A percentile compares a stretch with the other conserved stretches of the same genome.
Evolutionary conservation across 257 asterid species (phyloP).

Genomic region (Nicotiana otophora): DNA sequence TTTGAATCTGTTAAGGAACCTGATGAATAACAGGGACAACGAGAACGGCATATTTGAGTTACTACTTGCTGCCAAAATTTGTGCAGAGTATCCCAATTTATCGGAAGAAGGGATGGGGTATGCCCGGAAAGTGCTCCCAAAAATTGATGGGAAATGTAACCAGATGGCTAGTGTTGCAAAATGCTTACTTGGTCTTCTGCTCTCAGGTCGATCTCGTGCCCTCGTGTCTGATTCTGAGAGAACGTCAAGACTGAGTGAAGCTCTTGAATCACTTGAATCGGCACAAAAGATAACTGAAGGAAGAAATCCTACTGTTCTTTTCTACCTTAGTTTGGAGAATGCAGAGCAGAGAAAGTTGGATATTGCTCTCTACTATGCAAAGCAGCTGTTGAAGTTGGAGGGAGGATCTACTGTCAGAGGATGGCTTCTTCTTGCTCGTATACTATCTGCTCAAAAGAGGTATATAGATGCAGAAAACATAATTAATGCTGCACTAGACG

Average conservation of each 20-base stretch:
- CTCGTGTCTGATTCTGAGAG: conserved; percentile 52
- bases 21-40: conserved; percentile 53
- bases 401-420: conserved; percentile 58
- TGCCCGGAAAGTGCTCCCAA: conserved; percentile 29
- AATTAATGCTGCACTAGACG: conserved; percentile 79
- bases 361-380: conserved; percentile 67
- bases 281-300: conserved; percentile 43
- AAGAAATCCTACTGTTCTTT: conserved; percentile 41
- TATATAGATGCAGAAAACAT: conserved; percentile 67
- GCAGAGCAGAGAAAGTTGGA: conserved; percentile 87
- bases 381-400: conserved; percentile 51
- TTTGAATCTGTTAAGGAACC: conserved; percentile 59
- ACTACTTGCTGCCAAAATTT: conserved; percentile 73
- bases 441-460: conserved; percentile 79
- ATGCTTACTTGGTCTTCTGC: conserved; percentile 53
- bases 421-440: conserved; percentile 86
- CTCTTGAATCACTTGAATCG: conserved; percentile 61
- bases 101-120: conserved; percentile 57
- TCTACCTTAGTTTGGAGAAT: conserved; percentile 65
- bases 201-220: conserved; percentile 52
- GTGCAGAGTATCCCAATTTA: conserved; percentile 35
- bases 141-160: conserved; percentile 32
- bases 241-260: conserved; percentile 45
- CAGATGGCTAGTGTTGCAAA: conserved; percentile 41
- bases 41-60: conserved; percentile 35